Evolutionary conservation across 495 filamentous ascomycete species (phyloP).

Genomic region (Darksidea phi): DNA sequence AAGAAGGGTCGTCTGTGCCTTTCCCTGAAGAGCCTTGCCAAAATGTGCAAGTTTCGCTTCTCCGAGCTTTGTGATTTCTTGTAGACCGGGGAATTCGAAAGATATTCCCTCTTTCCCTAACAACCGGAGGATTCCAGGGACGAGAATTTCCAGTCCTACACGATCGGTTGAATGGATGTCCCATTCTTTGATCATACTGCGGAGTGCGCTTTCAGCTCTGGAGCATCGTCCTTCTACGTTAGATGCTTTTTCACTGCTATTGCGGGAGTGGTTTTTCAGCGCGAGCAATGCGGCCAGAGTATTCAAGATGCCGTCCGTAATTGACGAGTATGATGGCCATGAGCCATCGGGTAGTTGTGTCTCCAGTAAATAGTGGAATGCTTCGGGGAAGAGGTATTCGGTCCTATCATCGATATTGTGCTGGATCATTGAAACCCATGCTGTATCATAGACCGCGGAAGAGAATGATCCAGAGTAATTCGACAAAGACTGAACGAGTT

Average conservation of each 20-base stretch:
- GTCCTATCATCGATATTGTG: too few species aligned
- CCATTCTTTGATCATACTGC: too few species aligned
- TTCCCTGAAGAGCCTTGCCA: constrained; percentile 39
- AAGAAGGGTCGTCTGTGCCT: constrained; percentile 37
- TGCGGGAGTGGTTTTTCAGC: constrained; percentile 33
- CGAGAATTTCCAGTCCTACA: constrained; percentile 47
- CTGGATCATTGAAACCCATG: too few species aligned
- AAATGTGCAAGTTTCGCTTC: constrained; percentile 33
- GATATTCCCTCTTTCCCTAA: constrained; percentile 28
- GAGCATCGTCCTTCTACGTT: not conserved
- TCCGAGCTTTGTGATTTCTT: constrained; percentile 35
- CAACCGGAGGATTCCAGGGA: constrained; percentile 37
- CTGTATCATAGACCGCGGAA: too few species aligned
- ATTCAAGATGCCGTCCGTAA: constrained; percentile 43
- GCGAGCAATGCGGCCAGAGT: constrained; percentile 42
- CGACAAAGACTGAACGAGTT: too few species aligned
- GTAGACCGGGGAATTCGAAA: constrained; percentile 33
- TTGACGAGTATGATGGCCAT: constrained; percentile 38
- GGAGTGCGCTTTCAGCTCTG: not conserved
- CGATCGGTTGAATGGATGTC: constrained; percentile 33
- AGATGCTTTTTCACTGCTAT: too few species aligned
- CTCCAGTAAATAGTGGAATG: constrained; percentile 38
- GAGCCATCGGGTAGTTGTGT: constrained; percentile 35
- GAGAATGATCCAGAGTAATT: too few species aligned
- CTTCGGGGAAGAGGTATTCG: constrained; percentile 47